These are phyloP conservation scores for Paramarasmius palmivorus DNA, from an alignment of 1,284 basidiomycete genomes.

Conservation along the genomic window DNA sequence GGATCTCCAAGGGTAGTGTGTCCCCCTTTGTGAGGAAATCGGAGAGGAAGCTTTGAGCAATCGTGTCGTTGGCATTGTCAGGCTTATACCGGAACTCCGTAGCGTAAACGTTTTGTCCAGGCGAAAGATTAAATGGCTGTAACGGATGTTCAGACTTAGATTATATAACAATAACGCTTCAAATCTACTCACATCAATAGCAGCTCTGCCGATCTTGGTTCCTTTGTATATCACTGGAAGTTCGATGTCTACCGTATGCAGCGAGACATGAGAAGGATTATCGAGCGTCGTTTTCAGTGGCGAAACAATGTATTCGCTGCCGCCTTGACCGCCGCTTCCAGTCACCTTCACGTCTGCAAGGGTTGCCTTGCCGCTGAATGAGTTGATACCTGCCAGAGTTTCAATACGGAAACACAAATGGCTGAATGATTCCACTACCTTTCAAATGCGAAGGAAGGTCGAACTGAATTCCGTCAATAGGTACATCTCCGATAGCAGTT, in stretches of 20 bases:
- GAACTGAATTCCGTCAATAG: slow-evolving; percentile 67
- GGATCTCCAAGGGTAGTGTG: slow-evolving; percentile 51
- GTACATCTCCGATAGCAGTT: slow-evolving; percentile 69
- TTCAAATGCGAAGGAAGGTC: slow-evolving; percentile 55
- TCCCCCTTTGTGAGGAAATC: slow-evolving; percentile 54
- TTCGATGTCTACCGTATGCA: slow-evolving; percentile 58
- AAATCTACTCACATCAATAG: slow-evolving; percentile 49
- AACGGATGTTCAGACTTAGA: slow-evolving; percentile 2
- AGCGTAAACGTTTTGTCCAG: slow-evolving; percentile 54
- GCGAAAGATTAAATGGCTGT: slow-evolving; percentile 58
- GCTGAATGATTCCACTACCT: slow-evolving; percentile 33
- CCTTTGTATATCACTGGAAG: slow-evolving; percentile 63
- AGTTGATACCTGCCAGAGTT: slow-evolving; percentile 43
- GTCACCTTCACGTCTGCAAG: slow-evolving; percentile 56
- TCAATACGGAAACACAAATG: not conserved
- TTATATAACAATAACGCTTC: not conserved
- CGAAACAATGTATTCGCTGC: slow-evolving; percentile 53
- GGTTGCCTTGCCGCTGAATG: slow-evolving; percentile 50
- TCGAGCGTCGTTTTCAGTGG: slow-evolving; percentile 55
- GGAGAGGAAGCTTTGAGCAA: slow-evolving; percentile 59
- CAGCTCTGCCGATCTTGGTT: slow-evolving; percentile 55
- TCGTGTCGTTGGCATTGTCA: slow-evolving; percentile 61
- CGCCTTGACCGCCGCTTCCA: slow-evolving; percentile 61
- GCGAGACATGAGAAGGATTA: slow-evolving; percentile 71
- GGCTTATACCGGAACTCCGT: slow-evolving; percentile 74